Conservation (phyloP, 768 basidiomycete species). For the Tubosaeta brunneosetosa region DNA sequence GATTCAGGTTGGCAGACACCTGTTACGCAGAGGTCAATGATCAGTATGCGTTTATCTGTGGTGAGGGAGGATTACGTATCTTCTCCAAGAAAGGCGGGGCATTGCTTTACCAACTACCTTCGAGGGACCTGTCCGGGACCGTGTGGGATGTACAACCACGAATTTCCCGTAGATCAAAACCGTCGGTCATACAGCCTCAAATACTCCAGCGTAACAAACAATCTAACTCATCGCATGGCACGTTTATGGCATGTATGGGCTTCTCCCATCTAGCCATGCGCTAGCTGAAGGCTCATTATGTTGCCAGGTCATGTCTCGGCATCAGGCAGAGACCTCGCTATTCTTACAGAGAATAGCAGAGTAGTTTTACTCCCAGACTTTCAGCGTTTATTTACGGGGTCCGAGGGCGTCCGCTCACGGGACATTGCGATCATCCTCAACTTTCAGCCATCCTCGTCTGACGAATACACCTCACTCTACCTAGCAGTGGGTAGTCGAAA, state of each 20-base stretch:
- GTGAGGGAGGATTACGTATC: conserved; percentile 42
- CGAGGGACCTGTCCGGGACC: conserved; percentile 32
- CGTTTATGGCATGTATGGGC: conserved; percentile 27
- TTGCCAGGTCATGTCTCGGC: conserved; percentile 42
- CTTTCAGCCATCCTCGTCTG: conserved; percentile 13
- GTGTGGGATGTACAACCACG: conserved; percentile 31
- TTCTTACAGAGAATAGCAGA: conserved; percentile 23
- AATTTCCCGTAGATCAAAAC: neutral
- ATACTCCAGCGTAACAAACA: conserved; percentile 11
- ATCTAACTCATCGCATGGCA: neutral
- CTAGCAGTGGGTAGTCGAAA: conserved; percentile 41
- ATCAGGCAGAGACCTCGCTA: conserved; percentile 38
- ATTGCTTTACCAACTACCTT: conserved; percentile 40
- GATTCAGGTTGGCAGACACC: conserved; percentile 24
- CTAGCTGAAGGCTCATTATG: neutral
- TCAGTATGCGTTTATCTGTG: conserved; percentile 58
- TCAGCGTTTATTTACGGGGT: conserved; percentile 20
- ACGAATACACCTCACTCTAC: conserved; percentile 36
- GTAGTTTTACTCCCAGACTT: conserved; percentile 27
- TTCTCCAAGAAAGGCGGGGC: conserved; percentile 47
- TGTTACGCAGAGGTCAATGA: conserved; percentile 64
- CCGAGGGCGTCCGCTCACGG: conserved; percentile 38
- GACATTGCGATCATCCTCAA: conserved; percentile 27
- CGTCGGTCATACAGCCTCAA: conserved; percentile 18
- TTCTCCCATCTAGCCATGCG: neutral